Percentiles rank a stretch among this genome's conserved stretches.
phyloP scores from a whole-genome alignment of 306 rosid species.

The Vicia sativa region DNA sequence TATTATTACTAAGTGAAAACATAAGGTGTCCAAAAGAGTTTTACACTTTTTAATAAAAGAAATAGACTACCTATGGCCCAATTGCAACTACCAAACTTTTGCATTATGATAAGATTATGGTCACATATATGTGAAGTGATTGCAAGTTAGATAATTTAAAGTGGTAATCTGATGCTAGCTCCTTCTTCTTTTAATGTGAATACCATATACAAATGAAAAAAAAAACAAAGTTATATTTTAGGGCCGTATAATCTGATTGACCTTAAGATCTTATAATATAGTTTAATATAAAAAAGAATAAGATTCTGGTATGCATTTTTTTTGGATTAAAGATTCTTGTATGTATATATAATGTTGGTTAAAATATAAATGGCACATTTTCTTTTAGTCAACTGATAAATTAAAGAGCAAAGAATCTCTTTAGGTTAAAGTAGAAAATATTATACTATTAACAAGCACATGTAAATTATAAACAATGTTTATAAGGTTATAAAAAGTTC shows the following conservation, averaged over 20 bases:
- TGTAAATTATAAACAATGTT: constrained; percentile 15
- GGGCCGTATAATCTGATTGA: constrained; percentile 23
- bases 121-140: constrained; percentile 31
- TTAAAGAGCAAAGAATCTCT: constrained; percentile 31
- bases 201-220: neutral
- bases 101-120: neutral
- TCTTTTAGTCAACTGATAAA: constrained; percentile 41
- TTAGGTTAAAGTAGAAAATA: constrained; percentile 37
- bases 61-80: neutral
- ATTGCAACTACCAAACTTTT: neutral
- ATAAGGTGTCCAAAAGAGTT: too few species aligned
- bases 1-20: too few species aligned
- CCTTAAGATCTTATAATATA: constrained; percentile 14
- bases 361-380: constrained; percentile 26
- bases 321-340: neutral
- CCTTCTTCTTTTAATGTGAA: neutral
- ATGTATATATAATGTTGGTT: neutral
- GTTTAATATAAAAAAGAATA: neutral
- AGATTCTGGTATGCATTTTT: neutral
- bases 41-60: too few species aligned
- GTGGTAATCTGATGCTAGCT: neutral
- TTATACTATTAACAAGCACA: constrained; percentile 23
- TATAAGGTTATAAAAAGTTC: constrained; percentile 14
- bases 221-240: constrained; percentile 4
- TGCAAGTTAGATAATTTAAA: constrained; percentile 27